Evolutionary conservation across 371 early-diverging fungal genomes (phyloP).

Genomic region (Lichtheimia corymbifera): DNA sequence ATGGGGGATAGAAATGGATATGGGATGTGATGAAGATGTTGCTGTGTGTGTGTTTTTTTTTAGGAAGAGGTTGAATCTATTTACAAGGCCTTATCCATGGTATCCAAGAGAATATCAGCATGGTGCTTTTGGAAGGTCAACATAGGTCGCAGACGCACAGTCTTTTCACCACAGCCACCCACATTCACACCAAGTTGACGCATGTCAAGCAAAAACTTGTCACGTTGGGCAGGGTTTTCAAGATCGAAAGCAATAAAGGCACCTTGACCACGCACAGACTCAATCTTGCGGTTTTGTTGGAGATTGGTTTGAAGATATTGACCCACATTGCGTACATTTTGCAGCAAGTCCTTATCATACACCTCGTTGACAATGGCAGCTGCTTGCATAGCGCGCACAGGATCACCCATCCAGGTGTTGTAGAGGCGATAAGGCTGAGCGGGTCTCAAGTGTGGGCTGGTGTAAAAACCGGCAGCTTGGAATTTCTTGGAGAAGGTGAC

Average conservation of each 20-base stretch:
- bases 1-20: not conserved
- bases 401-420: slow-evolving; percentile 81
- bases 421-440: slow-evolving; percentile 67
- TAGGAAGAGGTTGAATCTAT: not conserved
- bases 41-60: too few relatives aligned
- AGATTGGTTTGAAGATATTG: slow-evolving; percentile 50
- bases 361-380: slow-evolving; percentile 66
- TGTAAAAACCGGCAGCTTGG: slow-evolving; percentile 77
- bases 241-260: slow-evolving; percentile 76
- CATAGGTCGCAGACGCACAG: slow-evolving; percentile 75
- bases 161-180: slow-evolving; percentile 68
- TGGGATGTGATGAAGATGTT: not conserved
- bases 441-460: slow-evolving; percentile 56
- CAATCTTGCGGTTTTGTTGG: slow-evolving; percentile 21
- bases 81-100: slow-evolving; percentile 43
- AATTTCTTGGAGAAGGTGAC: slow-evolving; percentile 81
- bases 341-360: slow-evolving; percentile 49
- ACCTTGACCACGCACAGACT: slow-evolving; percentile 66
- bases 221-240: slow-evolving; percentile 46
- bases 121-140: slow-evolving; percentile 70
- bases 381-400: slow-evolving; percentile 69
- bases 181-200: slow-evolving; percentile 69
- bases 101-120: slow-evolving; percentile 69
- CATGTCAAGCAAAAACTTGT: slow-evolving; percentile 58
- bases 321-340: slow-evolving; percentile 60